phyloP scores from a whole-genome alignment of 352 stramenopile species.

The Globisporangium ultimum region DNA sequence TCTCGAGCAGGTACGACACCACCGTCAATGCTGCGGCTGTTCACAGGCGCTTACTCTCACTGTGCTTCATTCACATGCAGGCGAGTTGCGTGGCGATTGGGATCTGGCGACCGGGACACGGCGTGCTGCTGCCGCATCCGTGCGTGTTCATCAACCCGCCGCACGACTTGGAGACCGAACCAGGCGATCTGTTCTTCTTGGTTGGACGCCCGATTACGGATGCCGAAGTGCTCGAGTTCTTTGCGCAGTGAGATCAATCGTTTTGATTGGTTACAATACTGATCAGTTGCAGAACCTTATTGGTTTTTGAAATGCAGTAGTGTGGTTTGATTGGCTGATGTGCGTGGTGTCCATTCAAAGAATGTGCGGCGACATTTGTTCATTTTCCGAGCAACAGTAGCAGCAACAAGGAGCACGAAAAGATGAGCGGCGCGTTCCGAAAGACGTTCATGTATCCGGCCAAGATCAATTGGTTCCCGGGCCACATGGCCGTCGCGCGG shows the following conservation, averaged over 20 bases:
- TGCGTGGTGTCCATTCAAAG: slow-evolving; percentile 1
- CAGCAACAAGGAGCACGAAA: slow-evolving; percentile 3
- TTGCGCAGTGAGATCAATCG: slow-evolving; percentile 6
- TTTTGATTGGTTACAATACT: background rate
- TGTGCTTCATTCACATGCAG: slow-evolving; percentile 11
- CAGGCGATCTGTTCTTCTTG: slow-evolving; percentile 62
- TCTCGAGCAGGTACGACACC: slow-evolving; percentile 46
- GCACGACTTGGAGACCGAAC: slow-evolving; percentile 50
- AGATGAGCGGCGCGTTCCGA: slow-evolving; percentile 59
- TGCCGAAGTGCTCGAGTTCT: slow-evolving; percentile 28
- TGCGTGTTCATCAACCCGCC: slow-evolving; percentile 68
- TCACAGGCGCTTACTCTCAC: background rate
- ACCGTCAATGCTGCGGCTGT: background rate
- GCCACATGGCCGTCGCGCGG: slow-evolving; percentile 80
- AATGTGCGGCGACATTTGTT: background rate
- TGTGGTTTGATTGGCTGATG: slow-evolving; percentile 19
- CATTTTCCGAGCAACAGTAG: slow-evolving; percentile 1
- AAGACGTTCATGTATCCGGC: slow-evolving; percentile 71
- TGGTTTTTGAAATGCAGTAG: background rate
- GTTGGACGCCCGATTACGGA: slow-evolving; percentile 66
- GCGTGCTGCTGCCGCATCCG: slow-evolving; percentile 51
- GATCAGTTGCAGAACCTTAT: background rate
- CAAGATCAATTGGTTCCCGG: slow-evolving; percentile 89
- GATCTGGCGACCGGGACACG: slow-evolving; percentile 53
- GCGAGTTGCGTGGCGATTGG: slow-evolving; percentile 59